phyloP scores from a whole-genome alignment of 495 filamentous ascomycete species.

The Hypomontagnella submonticulosa region DNA sequence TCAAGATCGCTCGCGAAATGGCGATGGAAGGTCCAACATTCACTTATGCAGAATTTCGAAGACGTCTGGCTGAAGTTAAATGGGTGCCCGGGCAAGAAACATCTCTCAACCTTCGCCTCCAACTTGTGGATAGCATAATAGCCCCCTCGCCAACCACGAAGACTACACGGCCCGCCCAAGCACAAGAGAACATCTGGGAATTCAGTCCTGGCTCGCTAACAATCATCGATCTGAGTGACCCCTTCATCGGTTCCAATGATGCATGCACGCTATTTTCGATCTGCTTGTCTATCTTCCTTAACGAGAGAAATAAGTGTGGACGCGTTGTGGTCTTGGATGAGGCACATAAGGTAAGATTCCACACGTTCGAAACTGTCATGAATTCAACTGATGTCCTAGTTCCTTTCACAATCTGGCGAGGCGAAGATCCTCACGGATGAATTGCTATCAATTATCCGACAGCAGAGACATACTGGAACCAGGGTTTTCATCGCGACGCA shows the following conservation, averaged over 20 bases:
- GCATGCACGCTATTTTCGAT: conserved; percentile 70
- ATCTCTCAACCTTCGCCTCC: conserved; percentile 54
- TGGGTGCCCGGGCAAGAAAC: conserved; percentile 48
- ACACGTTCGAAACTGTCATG: not conserved
- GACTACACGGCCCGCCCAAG: conserved; percentile 8
- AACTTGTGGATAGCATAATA: conserved; percentile 57
- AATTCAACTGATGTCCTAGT: conserved; percentile 47
- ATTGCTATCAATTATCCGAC: conserved; percentile 64
- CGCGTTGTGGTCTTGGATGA: conserved; percentile 58
- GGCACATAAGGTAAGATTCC: conserved; percentile 47
- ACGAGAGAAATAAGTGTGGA: conserved; percentile 49
- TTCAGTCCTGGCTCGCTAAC: conserved; percentile 62
- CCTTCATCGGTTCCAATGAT: conserved; percentile 64
- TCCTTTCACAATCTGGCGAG: conserved; percentile 56
- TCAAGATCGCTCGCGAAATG: conserved; percentile 60
- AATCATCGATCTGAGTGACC: conserved; percentile 70
- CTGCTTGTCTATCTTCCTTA: conserved; percentile 61
- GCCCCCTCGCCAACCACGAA: conserved; percentile 14
- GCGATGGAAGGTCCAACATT: conserved; percentile 46
- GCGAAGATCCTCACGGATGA: conserved; percentile 63
- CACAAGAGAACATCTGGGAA: conserved; percentile 18
- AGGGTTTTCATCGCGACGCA: conserved; percentile 71
- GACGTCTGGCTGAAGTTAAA: conserved; percentile 39
- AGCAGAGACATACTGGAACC: conserved; percentile 66
- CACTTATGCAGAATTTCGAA: conserved; percentile 56